These are phyloP conservation scores for Orbilia blumenaviensis DNA, from an alignment of 2,329 filamentous ascomycete genomes.

Conservation along the genomic window DNA sequence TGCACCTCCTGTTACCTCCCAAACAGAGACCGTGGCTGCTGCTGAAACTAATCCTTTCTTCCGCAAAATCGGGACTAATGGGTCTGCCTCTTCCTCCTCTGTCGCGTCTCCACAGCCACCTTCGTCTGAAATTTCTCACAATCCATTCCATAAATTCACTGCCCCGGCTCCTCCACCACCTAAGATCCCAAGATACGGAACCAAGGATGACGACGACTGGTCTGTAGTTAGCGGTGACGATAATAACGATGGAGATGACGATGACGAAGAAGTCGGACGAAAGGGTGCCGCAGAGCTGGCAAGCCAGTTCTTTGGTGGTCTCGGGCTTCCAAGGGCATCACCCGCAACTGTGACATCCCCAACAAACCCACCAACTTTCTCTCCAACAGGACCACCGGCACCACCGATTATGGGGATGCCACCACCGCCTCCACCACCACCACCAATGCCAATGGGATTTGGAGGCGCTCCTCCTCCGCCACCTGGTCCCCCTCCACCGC, in stretches of 20 bases:
- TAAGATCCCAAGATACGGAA: conserved; percentile 63
- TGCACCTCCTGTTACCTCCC: conserved; percentile 66
- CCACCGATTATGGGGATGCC: conserved; percentile 55
- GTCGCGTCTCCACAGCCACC: conserved; percentile 65
- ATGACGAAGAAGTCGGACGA: conserved; percentile 78
- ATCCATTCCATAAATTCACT: conserved; percentile 64
- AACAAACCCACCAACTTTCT: conserved; percentile 65
- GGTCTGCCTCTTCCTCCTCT: conserved; percentile 55
- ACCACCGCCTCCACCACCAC: conserved; percentile 60
- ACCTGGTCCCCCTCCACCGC: conserved; percentile 60
- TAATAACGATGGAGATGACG: conserved; percentile 69
- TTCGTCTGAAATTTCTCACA: conserved; percentile 69
- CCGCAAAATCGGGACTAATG: conserved; percentile 71
- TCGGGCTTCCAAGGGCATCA: conserved; percentile 90
- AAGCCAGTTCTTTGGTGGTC: conserved; percentile 94
- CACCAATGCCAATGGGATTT: conserved; percentile 53
- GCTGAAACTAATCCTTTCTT: conserved; percentile 96
- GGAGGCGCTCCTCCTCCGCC: conserved; percentile 56
- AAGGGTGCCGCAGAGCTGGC: conserved; percentile 89
- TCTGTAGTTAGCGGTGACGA: conserved; percentile 81
- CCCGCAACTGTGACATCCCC: conserved; percentile 64
- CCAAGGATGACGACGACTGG: conserved; percentile 74
- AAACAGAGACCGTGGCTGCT: conserved; percentile 62
- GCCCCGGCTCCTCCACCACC: conserved; percentile 57
- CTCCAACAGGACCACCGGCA: conserved; percentile 58